A percentile compares a stretch with the other conserved stretches of the same genome.
Conservation (phyloP, 495 filamentous ascomycete genomes). For the Ascodesmis nigricans region DNA sequence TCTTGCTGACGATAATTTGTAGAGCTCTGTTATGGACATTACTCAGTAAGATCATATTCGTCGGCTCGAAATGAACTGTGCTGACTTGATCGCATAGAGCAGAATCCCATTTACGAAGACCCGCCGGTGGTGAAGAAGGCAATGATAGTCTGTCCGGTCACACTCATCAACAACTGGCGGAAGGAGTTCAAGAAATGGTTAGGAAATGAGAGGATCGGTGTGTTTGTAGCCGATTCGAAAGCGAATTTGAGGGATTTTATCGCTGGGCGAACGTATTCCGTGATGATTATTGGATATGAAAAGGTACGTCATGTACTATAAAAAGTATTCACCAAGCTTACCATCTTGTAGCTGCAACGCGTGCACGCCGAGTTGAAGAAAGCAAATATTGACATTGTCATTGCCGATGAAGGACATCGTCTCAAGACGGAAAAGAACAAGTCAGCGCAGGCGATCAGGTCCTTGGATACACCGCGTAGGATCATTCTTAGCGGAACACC, state of each 20-base stretch:
- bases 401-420: constrained; percentile 63
- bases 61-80: background rate
- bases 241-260: constrained; percentile 49
- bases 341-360: constrained; percentile 20
- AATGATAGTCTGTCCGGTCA: constrained; percentile 61
- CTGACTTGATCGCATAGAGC: constrained; percentile 25
- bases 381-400: constrained; percentile 50
- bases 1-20: constrained; percentile 1
- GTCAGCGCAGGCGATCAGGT: constrained; percentile 50
- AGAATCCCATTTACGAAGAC: constrained; percentile 46
- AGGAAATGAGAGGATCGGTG: constrained; percentile 52
- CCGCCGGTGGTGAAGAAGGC: constrained; percentile 47
- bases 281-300: constrained; percentile 75
- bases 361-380: constrained; percentile 46
- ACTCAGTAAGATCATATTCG: constrained; percentile 25
- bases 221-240: constrained; percentile 48
- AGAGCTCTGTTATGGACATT: constrained; percentile 51
- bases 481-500: constrained; percentile 59
- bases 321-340: too few species aligned
- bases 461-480: constrained; percentile 42
- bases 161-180: constrained; percentile 59
- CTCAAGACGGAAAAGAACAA: constrained; percentile 70
- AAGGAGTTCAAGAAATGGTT: constrained; percentile 68
- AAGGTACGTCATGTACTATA: constrained; percentile 33
- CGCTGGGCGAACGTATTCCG: constrained; percentile 45